Evolutionary conservation across 1,139 yeast species (phyloP), one percentile per base, ranked within the genome.

Genomic region (Scheffersomyces insectosa): DNA sequence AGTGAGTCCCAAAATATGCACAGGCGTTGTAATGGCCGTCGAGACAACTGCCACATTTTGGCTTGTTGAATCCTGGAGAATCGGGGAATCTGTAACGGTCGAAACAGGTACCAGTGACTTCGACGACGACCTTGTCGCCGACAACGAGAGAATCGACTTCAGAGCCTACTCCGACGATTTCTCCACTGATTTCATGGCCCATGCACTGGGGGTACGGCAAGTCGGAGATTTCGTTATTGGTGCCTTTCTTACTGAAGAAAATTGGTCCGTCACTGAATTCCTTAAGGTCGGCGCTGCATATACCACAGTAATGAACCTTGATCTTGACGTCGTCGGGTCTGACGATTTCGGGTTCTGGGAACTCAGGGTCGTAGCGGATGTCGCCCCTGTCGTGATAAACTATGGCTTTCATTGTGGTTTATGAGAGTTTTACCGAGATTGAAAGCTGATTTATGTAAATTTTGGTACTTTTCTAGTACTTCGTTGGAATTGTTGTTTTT

Each of bases 271-370:
- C 79, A 34, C 66, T 60, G 48, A 66, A 79, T 53, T 79, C 84
- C 49, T 79, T 82, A 25, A 81, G 56, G 55, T 81, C 86, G 0
- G 81, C 67, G 20, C 85, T 85, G 57, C 85, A 79, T 37, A 79
- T 80, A 25, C 85, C 86, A 53, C 83, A 77, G 62, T 67, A 79
- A 5, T 74, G 70, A 5, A 80, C 67, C 47, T 73, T 75, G 25
- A 80, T 54, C 38, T 79, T 69, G 14, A 81, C 78, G 46, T 80
- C 83, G 42, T 70, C 71, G 1, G 74, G 70, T 33, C 67, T 65
- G 2, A 52, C 50, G 29, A 79, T 62, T 29, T 56, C 51, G 3
- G 87, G 86, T 42, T 68, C 74, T n/a, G 71, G 63, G 32, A 75
- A 62, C 29, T 63, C 60, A 1, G 65, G 62, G 3, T 75, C 69